phyloP scores from a whole-genome alignment of 257 asterid species.

The Fraxinus pennsylvanica region DNA sequence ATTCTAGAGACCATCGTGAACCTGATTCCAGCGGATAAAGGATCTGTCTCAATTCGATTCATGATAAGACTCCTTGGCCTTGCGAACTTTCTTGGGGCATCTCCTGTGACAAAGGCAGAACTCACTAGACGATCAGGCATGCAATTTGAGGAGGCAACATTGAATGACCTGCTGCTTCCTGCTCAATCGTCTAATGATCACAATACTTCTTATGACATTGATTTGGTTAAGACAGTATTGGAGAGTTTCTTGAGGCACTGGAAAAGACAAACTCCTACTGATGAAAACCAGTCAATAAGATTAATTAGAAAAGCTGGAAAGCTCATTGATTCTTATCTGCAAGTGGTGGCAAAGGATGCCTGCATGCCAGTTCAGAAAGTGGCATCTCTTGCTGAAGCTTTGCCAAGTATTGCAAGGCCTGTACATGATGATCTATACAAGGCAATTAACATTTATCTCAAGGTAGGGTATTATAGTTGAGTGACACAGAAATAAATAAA shows the following conservation, averaged over 20 bases:
- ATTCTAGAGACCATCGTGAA: constrained; percentile 61
- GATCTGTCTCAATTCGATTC: constrained; percentile 68
- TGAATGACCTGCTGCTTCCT: constrained; percentile 52
- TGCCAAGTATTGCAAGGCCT: constrained; percentile 66
- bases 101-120: constrained; percentile 58
- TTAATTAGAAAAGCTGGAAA: constrained; percentile 45
- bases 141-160: constrained; percentile 61
- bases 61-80: constrained; percentile 53
- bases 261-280: constrained; percentile 40
- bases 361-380: constrained; percentile 45
- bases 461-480: constrained; percentile 37
- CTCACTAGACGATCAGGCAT: constrained; percentile 55
- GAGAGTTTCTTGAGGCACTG: constrained; percentile 62
- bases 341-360: constrained; percentile 53
- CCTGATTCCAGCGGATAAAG: constrained; percentile 63
- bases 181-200: constrained; percentile 23
- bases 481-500: neutral
- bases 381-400: constrained; percentile 55
- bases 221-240: constrained; percentile 49
- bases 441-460: constrained; percentile 62
- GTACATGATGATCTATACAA: constrained; percentile 64
- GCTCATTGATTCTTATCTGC: constrained; percentile 64
- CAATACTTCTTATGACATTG: constrained; percentile 36
- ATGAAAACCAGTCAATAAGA: constrained; percentile 33
- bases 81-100: constrained; percentile 42